Evolutionary conservation across 208 protist species (phyloP), one percentile per base, ranked within the genome.

Genomic region (Trypanosoma mega): DNA sequence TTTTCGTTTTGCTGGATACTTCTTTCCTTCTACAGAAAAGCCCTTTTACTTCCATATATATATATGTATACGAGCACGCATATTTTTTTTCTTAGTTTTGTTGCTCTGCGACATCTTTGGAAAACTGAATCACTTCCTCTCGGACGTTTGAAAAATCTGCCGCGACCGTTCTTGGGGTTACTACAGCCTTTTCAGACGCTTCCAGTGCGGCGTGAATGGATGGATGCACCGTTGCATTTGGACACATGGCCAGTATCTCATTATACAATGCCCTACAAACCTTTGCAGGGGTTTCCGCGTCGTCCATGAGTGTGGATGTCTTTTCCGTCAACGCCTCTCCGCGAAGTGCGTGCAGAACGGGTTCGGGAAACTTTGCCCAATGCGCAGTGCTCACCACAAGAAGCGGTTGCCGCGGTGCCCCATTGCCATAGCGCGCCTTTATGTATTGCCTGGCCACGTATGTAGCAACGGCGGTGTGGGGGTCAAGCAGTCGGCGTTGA

Each of bases 321-420:
- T 56, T 46, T 4, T 64, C 34, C 6, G 51, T 29, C 48, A 75
- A 70, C 34, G 34, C 67, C 54, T 92, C 81, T 24, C 75, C 79
- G 20, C 65, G 69, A 33, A 92, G 58, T 14, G 87, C 84, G 59
- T 82, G 76, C 50, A 90, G 63, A 7, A 95, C 85, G 34, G 85
- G 69, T 11, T 79, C 71, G 1, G 88, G 85, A 41, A 95, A 95
- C 68, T 95, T 95, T 6, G 88, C 74, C 83, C 85, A 95, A 72
- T 90, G 83, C 21, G 88, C 88, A 4, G 88, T 95, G 76, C 82
- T 87, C 24, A 71, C 78, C 27, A 93, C 74, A 16, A 73, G 31
- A 24, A 94, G 69, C 47, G 85, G 76, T 30, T 68, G 64, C 31
- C 76, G 45, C 29, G 59, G 56, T 18, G 51, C 37, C 44, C 41